Evolutionary conservation across 116 monocot species (phyloP).

Genomic region (Dioscorea cayenensis): DNA sequence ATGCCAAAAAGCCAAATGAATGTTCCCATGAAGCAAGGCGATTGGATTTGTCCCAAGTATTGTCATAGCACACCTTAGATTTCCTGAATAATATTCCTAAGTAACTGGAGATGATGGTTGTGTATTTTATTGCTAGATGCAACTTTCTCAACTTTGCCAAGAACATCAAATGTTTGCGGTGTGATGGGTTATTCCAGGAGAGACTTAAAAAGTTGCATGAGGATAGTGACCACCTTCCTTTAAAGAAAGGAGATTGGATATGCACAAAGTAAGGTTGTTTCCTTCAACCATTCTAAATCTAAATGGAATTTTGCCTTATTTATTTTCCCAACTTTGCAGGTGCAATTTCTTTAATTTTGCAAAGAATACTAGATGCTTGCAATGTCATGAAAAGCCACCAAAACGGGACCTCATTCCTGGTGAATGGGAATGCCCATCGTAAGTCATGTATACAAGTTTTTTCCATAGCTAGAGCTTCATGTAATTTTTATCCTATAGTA

Average conservation of each 20-base stretch:
- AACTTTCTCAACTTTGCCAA: slow-evolving; percentile 83
- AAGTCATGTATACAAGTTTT: slow-evolving; percentile 18
- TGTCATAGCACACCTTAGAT: background rate
- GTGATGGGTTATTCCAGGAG: slow-evolving; percentile 57
- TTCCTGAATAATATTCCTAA: background rate
- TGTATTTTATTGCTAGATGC: slow-evolving; percentile 49
- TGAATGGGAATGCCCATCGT: slow-evolving; percentile 96
- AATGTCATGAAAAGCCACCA: slow-evolving; percentile 73
- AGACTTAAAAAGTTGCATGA: slow-evolving; percentile 49
- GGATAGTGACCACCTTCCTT: slow-evolving; percentile 76
- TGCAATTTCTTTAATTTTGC: slow-evolving; percentile 98
- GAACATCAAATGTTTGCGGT: slow-evolving; percentile 80
- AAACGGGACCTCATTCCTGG: slow-evolving; percentile 72
- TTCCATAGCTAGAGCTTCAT: background rate
- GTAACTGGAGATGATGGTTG: background rate
- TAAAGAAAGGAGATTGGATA: slow-evolving; percentile 95
- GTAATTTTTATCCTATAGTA: background rate
- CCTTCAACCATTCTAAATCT: background rate
- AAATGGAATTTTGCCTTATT: background rate
- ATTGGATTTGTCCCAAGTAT: slow-evolving; percentile 93
- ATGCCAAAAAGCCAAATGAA: slow-evolving; percentile 18
- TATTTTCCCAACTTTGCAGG: slow-evolving; percentile 32
- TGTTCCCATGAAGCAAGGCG: slow-evolving; percentile 66
- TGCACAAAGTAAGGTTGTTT: slow-evolving; percentile 56
- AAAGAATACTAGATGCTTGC: slow-evolving; percentile 81